phyloP scores from a whole-genome alignment of 352 stramenopile genomes.

The Thraustochytrium striatum region DNA sequence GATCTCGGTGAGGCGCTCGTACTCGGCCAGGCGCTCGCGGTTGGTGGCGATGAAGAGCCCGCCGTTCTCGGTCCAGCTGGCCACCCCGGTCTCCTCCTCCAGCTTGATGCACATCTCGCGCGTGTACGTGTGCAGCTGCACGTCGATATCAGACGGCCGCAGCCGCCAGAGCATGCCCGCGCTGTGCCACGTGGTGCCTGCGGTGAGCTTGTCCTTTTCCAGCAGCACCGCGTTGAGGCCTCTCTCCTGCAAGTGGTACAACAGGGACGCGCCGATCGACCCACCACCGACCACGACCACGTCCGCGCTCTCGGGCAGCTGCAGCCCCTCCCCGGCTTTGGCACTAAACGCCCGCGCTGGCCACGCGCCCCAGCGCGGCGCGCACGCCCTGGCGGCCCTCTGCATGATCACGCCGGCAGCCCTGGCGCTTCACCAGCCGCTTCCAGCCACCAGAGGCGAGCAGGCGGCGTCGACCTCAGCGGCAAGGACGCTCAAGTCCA shows the following conservation, averaged over 20 bases:
- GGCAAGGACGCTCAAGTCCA: too few species aligned
- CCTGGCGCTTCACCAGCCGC: too few species aligned
- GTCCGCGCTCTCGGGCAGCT: slow-evolving; percentile 46
- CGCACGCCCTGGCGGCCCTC: too few species aligned
- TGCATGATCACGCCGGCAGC: too few species aligned
- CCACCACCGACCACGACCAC: slow-evolving; percentile 53
- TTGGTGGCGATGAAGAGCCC: slow-evolving; percentile 54
- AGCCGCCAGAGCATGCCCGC: slow-evolving; percentile 52
- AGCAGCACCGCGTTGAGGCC: slow-evolving; percentile 57
- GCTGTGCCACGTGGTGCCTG: slow-evolving; percentile 68
- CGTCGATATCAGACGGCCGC: slow-evolving; percentile 52
- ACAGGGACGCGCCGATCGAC: slow-evolving; percentile 51
- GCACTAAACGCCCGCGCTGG: too few species aligned
- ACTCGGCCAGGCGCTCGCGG: slow-evolving; percentile 52
- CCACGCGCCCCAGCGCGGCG: too few species aligned
- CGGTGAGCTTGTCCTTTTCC: slow-evolving; percentile 63
- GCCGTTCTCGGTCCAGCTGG: slow-evolving; percentile 55
- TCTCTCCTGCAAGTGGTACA: slow-evolving; percentile 52
- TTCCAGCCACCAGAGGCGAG: too few species aligned
- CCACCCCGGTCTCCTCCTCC: slow-evolving; percentile 49
- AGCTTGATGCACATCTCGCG: slow-evolving; percentile 46
- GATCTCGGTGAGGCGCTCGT: slow-evolving; percentile 52
- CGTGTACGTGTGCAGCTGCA: slow-evolving; percentile 50
- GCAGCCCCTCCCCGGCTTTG: neutral
- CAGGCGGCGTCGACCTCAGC: too few species aligned